Evolutionary conservation across 257 asterid genomes (phyloP).

Genomic region (Nicotiana obtusifolia): DNA sequence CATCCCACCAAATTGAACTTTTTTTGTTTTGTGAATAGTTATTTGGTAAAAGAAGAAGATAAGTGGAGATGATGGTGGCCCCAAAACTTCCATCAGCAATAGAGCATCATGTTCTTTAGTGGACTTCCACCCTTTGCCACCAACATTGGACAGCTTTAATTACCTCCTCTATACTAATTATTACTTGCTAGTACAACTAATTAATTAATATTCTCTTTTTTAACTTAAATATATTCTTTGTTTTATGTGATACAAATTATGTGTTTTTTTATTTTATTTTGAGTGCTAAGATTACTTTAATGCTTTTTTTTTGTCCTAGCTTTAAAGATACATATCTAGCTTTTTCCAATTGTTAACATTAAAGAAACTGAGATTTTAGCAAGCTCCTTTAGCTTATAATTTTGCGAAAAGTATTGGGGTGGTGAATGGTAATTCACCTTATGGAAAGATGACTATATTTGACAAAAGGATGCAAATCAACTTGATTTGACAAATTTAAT

Average conservation of each 20-base stretch:
- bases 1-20: conserved; percentile 13
- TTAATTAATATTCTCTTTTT: neutral
- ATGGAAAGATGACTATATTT: neutral
- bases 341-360: neutral
- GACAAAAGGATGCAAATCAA: neutral
- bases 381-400: neutral
- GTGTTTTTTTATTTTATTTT: neutral
- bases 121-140: conserved; percentile 33
- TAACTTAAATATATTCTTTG: neutral
- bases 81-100: conserved; percentile 12
- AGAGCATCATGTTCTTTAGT: conserved; percentile 17
- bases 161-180: conserved; percentile 3
- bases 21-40: conserved; percentile 15
- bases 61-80: conserved; percentile 22
- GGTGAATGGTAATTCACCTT: neutral
- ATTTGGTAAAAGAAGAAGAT: conserved; percentile 1
- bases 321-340: neutral
- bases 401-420: neutral
- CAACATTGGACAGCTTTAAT: conserved; percentile 25
- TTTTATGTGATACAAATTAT: neutral
- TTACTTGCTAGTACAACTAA: conserved; percentile 1
- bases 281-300: neutral
- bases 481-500: neutral
- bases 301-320: neutral
- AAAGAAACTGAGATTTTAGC: neutral